Evolutionary conservation across 2,329 filamentous ascomycete species (phyloP), one percentile per base, ranked within the genome.

Genomic region (Epichloe typhina): DNA sequence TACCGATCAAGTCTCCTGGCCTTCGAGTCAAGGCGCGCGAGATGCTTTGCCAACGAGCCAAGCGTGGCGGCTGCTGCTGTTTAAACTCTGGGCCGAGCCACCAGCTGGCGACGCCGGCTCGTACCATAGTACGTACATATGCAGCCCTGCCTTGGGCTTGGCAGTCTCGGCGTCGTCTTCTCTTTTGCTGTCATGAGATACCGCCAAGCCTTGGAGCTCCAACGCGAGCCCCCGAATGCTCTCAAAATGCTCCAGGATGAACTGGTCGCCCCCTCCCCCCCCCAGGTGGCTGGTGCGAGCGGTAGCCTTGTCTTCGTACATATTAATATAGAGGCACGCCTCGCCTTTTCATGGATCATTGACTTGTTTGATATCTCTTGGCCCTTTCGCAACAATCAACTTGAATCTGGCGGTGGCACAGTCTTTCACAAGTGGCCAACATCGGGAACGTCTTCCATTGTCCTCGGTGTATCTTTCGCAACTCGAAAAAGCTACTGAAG

Each of bases 151-250:
- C 49, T 45, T 48, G 50, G 55, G 47, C 55, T 57, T 57, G 55
- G 55, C 55, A 50, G 55, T 53, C 55, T 57, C 51, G 55, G 55
- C 54, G 50, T 54, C 49, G 50, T 47, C 47, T 46, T 50, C 44
- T 39, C 47, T 45, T 43, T 52, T 44, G 52, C 46, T 45, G 33
- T 48, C 37, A 45, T 38, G 50, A 44, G 50, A 52, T 46, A 49
- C 50, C 49, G 55, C 55, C 55, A 57, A 57, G 55, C 52, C 55
- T 51, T 45, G 50, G 26, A 51, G 49, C 43, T 55, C 50, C 52
- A 53, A 47, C 33, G 41, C 52, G 12, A 43, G 50, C 46, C 33
- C 46, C 33, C 23, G 23, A 43, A 4, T 41, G 19, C 41, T 21
- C 35, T 37, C 46, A 26, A 26, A 44, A 49, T 37, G 47, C 47